phyloP scores from a whole-genome alignment of 2,329 filamentous ascomycete genomes.

The Metarhizium robertsii region DNA sequence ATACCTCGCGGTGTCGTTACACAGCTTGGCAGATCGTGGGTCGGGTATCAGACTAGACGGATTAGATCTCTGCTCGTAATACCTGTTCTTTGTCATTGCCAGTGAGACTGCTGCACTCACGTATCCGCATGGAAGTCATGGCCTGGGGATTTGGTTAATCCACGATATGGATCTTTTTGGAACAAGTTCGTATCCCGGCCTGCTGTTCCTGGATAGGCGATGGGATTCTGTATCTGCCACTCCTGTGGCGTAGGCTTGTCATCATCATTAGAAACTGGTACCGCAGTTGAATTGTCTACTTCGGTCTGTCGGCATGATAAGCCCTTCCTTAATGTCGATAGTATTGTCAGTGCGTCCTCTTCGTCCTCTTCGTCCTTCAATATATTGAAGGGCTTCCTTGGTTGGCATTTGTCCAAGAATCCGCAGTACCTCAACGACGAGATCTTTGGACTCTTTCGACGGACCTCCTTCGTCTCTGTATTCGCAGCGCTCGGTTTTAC shows the following conservation, averaged over 20 bases:
- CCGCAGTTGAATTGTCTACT: neutral
- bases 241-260: conserved; percentile 10
- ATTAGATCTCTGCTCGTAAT: too few relatives aligned
- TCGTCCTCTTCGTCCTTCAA: conserved; percentile 13
- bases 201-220: conserved; percentile 11
- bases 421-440: conserved; percentile 14
- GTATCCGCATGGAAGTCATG: too few relatives aligned
- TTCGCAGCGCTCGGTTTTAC: too few relatives aligned
- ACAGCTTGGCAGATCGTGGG: too few relatives aligned
- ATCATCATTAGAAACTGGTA: neutral
- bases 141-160: neutral
- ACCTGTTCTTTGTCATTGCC: too few relatives aligned
- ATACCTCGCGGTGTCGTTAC: too few relatives aligned
- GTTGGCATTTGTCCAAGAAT: conserved; percentile 14
- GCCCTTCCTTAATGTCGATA: conserved; percentile 12
- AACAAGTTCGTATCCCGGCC: neutral
- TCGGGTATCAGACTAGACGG: too few relatives aligned
- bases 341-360: conserved; percentile 11
- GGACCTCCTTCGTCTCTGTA: too few relatives aligned
- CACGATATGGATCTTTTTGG: neutral
- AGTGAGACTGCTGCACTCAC: too few relatives aligned
- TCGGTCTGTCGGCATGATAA: neutral
- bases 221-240: conserved; percentile 15
- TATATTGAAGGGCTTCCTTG: conserved; percentile 9
- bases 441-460: conserved; percentile 4